These are phyloP conservation scores for Aschersonia sp. DNA, from an alignment of 2,329 filamentous ascomycete species.

Conservation along the genomic window DNA sequence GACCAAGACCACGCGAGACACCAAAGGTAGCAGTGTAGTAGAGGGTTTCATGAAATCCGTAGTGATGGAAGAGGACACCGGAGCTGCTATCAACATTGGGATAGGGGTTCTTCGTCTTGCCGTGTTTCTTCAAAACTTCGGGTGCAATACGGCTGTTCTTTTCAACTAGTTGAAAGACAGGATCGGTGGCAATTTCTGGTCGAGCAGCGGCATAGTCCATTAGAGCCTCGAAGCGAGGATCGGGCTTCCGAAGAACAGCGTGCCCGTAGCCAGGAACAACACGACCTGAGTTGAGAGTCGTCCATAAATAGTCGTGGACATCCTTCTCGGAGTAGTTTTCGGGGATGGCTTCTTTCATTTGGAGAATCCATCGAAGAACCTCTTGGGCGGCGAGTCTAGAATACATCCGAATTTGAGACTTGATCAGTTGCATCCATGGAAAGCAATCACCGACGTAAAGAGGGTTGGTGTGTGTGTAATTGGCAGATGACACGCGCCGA, in stretches of 20 bases:
- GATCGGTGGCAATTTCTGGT: slow-evolving; percentile 72
- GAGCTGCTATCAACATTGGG: slow-evolving; percentile 92
- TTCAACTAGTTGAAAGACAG: slow-evolving; percentile 87
- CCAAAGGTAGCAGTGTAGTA: slow-evolving; percentile 76
- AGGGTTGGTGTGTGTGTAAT: neutral
- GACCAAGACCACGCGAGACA: slow-evolving; percentile 61
- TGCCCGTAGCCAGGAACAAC: slow-evolving; percentile 94
- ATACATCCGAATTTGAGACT: neutral
- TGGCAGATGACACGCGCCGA: neutral
- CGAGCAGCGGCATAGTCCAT: slow-evolving; percentile 88
- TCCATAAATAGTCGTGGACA: slow-evolving; percentile 82
- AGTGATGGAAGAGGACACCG: slow-evolving; percentile 94
- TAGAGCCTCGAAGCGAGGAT: slow-evolving; percentile 88
- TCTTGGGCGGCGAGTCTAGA: slow-evolving; percentile 78
- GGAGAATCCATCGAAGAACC: slow-evolving; percentile 88
- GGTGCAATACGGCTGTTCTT: slow-evolving; percentile 87
- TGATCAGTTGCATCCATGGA: too few species aligned
- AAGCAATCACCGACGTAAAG: too few species aligned
- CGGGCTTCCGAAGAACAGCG: slow-evolving; percentile 89
- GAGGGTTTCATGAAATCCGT: slow-evolving; percentile 90
- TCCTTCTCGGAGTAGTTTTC: slow-evolving; percentile 63
- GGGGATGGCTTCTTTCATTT: slow-evolving; percentile 86
- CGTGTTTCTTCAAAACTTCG: slow-evolving; percentile 79
- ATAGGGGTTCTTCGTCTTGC: slow-evolving; percentile 96
- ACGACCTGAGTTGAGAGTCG: slow-evolving; percentile 80